These are phyloP conservation scores for Fusarium scirpi DNA, from an alignment of 2,329 filamentous ascomycete species.

Conservation along the genomic window DNA sequence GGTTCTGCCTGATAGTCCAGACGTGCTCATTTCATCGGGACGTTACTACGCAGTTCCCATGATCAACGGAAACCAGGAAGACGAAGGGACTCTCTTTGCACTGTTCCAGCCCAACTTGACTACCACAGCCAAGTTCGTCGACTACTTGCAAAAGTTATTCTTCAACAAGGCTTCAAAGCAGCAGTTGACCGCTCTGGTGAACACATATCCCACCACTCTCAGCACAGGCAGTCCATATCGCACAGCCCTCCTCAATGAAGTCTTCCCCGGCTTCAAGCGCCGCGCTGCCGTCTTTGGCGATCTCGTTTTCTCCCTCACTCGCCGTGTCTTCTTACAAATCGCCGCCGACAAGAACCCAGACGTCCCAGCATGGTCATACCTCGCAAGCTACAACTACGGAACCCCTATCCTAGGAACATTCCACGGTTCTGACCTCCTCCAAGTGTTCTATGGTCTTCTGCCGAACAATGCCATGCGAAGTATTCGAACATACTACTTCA, in stretches of 20 bases:
- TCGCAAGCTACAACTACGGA: slow-evolving; percentile 77
- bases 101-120: slow-evolving; percentile 77
- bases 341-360: slow-evolving; percentile 61
- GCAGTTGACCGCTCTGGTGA: slow-evolving; percentile 68
- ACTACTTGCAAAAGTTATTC: slow-evolving; percentile 71
- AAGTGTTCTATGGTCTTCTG: slow-evolving; percentile 74
- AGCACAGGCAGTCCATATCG: slow-evolving; percentile 77
- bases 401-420: slow-evolving; percentile 81
- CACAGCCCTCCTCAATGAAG: slow-evolving; percentile 75
- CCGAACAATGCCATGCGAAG: slow-evolving; percentile 71
- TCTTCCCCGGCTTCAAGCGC: slow-evolving; percentile 82
- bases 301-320: slow-evolving; percentile 77
- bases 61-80: slow-evolving; percentile 79
- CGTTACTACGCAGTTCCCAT: slow-evolving; percentile 63
- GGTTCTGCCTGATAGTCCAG: slow-evolving; percentile 71
- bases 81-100: slow-evolving; percentile 81
- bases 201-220: slow-evolving; percentile 69
- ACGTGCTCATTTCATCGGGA: slow-evolving; percentile 64
- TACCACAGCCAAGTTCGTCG: slow-evolving; percentile 66
- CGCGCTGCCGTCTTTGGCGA: slow-evolving; percentile 82
- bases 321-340: slow-evolving; percentile 70
- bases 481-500: slow-evolving; percentile 77
- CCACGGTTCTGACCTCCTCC: slow-evolving; percentile 76
- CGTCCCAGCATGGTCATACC: slow-evolving; percentile 81
- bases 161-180: slow-evolving; percentile 67